Conservation (phyloP, 495 filamentous ascomycete species). For the Aspergillus cavernicola region DNA sequence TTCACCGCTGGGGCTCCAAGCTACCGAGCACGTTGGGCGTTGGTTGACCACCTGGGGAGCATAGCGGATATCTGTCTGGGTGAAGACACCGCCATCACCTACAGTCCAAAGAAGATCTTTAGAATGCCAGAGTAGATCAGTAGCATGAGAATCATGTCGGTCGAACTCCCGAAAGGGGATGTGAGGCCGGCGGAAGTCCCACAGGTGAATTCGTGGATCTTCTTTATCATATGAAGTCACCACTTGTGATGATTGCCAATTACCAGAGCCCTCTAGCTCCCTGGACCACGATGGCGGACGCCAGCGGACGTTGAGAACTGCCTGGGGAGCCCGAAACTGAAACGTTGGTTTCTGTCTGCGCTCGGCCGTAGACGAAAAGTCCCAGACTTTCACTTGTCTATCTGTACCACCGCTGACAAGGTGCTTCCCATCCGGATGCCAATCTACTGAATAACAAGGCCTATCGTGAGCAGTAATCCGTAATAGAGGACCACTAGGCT, state of each 20-base stretch:
- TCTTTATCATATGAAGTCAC: conserved; percentile 65
- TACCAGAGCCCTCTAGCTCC: conserved; percentile 58
- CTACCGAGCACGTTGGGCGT: conserved; percentile 41
- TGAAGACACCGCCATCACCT: conserved; percentile 76
- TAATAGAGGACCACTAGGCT: conserved; percentile 53
- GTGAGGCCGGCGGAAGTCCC: conserved; percentile 85
- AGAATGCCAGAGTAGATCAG: conserved; percentile 84
- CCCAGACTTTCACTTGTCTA: conserved; percentile 85
- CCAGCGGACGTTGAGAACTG: conserved; percentile 80
- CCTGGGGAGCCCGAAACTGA: conserved; percentile 58
- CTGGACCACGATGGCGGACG: conserved; percentile 73
- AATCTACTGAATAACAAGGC: conserved; percentile 78
- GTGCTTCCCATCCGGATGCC: conserved; percentile 94
- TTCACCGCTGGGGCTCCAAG: conserved; percentile 45
- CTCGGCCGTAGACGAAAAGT: conserved; percentile 72
- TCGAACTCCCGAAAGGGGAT: conserved; percentile 85
- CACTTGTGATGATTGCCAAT: conserved; percentile 64
- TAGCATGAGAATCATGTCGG: conserved; percentile 64
- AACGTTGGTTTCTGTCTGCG: conserved; percentile 72
- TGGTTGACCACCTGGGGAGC: conserved; percentile 71
- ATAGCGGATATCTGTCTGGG: conserved; percentile 84
- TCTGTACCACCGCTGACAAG: conserved; percentile 81
- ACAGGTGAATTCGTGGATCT: conserved; percentile 73
- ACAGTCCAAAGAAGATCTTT: conserved; percentile 90
- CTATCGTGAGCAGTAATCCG: conserved; percentile 83